phyloP scores from a whole-genome alignment of 306 rosid species.

The Lathyrus aphaca region DNA sequence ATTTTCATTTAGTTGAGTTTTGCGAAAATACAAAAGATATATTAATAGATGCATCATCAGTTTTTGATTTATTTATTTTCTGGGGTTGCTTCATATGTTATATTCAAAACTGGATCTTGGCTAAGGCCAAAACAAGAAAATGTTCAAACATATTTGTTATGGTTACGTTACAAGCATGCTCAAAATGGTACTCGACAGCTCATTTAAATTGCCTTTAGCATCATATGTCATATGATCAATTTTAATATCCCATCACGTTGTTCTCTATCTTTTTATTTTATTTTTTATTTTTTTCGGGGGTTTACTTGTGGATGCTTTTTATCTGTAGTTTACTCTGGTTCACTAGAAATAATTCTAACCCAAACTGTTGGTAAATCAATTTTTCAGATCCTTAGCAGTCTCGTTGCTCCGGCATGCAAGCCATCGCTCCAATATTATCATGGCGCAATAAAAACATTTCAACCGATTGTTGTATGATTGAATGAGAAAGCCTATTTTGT shows the following conservation, averaged over 20 bases:
- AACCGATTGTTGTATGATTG: conserved; percentile 17
- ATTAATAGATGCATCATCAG: no score
- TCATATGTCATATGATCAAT: conserved; percentile 5
- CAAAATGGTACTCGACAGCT: not conserved
- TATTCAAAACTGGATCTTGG: no score
- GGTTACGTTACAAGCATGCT: no score
- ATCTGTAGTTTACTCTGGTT: conserved; percentile 35
- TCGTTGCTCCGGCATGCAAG: conserved; percentile 3
- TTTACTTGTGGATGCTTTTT: conserved; percentile 14
- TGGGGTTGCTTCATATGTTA: no score
- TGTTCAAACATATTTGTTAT: no score
- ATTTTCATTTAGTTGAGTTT: no score
- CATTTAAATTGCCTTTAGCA: not conserved
- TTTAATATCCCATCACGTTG: not conserved
- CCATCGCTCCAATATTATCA: conserved; percentile 15
- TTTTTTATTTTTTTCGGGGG: not conserved
- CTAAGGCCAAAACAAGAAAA: no score
- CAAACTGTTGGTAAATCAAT: conserved; percentile 15
- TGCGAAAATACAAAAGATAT: no score
- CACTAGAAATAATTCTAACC: conserved; percentile 10
- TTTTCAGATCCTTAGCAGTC: conserved; percentile 1
- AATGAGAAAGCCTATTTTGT: conserved; percentile 25
- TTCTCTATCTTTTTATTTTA: not conserved
- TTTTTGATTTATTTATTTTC: no score
- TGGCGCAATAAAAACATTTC: conserved; percentile 25